A percentile compares a stretch with the other conserved stretches of the same genome.
Evolutionary conservation across 2,329 filamentous ascomycete species (phyloP).

Genomic region (Gaeumannomyces sp.): DNA sequence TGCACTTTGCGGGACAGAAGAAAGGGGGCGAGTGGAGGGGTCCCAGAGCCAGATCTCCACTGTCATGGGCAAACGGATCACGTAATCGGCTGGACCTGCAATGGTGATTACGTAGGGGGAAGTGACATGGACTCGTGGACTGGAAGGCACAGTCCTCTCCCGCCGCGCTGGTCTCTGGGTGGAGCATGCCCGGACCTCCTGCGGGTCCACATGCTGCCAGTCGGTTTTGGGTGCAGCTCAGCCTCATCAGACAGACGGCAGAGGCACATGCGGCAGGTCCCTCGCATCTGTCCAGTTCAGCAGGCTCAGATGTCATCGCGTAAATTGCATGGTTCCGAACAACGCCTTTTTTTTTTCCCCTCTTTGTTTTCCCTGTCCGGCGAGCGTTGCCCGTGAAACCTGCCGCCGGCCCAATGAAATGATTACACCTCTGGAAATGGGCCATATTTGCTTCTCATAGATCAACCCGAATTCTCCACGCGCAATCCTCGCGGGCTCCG

Average conservation of each 20-base stretch:
- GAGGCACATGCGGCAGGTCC: background rate
- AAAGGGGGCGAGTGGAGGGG: slow-evolving; percentile 1
- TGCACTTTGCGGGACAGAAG: background rate
- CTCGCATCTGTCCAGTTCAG: background rate
- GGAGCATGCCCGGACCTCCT: background rate
- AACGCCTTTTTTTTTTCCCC: background rate
- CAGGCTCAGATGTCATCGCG: background rate
- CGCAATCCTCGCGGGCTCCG: background rate
- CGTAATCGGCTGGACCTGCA: background rate
- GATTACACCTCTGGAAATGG: background rate
- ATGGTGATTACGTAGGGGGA: too few relatives aligned
- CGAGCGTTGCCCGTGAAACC: background rate
- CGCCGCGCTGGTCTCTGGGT: background rate
- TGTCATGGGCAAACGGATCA: background rate
- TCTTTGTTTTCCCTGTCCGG: background rate
- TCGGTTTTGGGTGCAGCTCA: background rate
- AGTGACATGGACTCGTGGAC: too few relatives aligned
- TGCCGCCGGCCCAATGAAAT: background rate
- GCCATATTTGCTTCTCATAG: background rate
- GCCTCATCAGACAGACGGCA: background rate
- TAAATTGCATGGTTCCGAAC: background rate
- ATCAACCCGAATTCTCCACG: background rate
- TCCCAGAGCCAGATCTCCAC: background rate
- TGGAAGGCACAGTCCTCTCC: too few relatives aligned
- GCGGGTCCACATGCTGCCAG: too few relatives aligned